Evolutionary conservation across 139 green algal species (phyloP), one percentile per base, ranked within the genome.

Genomic region (Dunaliella primolecta): DNA sequence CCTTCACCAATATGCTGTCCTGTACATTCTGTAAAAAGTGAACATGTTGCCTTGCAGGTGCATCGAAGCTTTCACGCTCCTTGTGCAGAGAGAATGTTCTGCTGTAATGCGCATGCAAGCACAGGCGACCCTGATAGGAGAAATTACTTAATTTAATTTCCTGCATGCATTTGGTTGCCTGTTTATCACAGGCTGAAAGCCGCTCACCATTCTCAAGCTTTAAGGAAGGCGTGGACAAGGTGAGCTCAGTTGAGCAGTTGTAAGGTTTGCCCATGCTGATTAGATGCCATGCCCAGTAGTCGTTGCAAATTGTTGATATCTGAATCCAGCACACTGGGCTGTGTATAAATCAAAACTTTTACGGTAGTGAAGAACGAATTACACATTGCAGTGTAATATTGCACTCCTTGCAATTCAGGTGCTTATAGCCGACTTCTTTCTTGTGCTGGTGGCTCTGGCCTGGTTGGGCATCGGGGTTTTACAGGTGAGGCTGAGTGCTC

Each of bases 371-470:
- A 64, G 15, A 7, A 7, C 46, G 15, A 64, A 64, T 64, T 64
- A 64, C 46, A 64, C 46, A 64, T 64, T 64, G 46, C 46, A 25
- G 7, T 64, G 46, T 15, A 64, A 64, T 15, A 64, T 7, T 64
- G 15, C 46, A 64, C 46, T 64, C 46, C 46, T 64, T 64, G 7
- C n/a, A n/a, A 15, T 64, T 7, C 46, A 64, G 46, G 15, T 78
- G n/a, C 88, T 98, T 1, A 97, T 98, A n/a, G 95, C 92, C 11
- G 95, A 98, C 86, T 97, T 98, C 83, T 98, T 98, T 90, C 93
- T 97, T 56, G 89, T 98, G 2, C 84, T 94, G 35, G 86, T 93
- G 27, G 89, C 92, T 1, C 82, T 97, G 37, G 93, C 78, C 11
- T 97, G 93, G 93, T 90, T 98, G 34, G 90, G 75, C 21, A 89